A percentile compares a stretch with the other conserved stretches of the same genome.
phyloP scores from a whole-genome alignment of 2,329 filamentous ascomycete species.

The Diaporthe australafricana region DNA sequence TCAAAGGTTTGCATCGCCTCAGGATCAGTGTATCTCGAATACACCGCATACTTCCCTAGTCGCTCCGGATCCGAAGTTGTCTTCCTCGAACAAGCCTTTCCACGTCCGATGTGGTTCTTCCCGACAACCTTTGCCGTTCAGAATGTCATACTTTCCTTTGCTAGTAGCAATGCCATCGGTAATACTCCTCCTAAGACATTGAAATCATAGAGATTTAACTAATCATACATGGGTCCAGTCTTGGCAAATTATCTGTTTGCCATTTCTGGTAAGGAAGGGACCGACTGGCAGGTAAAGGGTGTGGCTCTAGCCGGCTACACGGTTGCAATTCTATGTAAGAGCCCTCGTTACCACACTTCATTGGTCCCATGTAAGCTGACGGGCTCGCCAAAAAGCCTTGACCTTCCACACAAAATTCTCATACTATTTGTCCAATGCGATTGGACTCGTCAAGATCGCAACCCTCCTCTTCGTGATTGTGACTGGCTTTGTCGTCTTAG shows the following conservation, averaged over 20 bases:
- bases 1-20: conserved; percentile 69
- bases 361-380: not conserved
- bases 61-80: conserved; percentile 75
- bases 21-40: conserved; percentile 72
- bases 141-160: conserved; percentile 72
- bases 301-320: conserved; percentile 74
- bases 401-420: conserved; percentile 65
- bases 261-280: conserved; percentile 61
- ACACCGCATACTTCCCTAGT: conserved; percentile 73
- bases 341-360: not conserved
- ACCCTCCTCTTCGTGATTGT: conserved; percentile 69
- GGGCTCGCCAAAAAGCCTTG: conserved; percentile 37
- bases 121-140: conserved; percentile 74
- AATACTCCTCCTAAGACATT: conserved; percentile 8
- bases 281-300: conserved; percentile 74
- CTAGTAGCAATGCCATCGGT: conserved; percentile 72
- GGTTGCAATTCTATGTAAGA: conserved; percentile 61
- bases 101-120: conserved; percentile 72
- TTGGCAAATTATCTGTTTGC: conserved; percentile 72
- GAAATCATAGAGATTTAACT: too few relatives aligned
- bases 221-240: conserved; percentile 50
- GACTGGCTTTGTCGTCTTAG: conserved; percentile 69
- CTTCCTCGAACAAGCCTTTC: conserved; percentile 76
- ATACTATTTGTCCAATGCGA: conserved; percentile 62
- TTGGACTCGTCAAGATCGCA: conserved; percentile 68